Conservation (phyloP, 2,329 filamentous ascomycete genomes). For the Thermoascus crustaceus region DNA sequence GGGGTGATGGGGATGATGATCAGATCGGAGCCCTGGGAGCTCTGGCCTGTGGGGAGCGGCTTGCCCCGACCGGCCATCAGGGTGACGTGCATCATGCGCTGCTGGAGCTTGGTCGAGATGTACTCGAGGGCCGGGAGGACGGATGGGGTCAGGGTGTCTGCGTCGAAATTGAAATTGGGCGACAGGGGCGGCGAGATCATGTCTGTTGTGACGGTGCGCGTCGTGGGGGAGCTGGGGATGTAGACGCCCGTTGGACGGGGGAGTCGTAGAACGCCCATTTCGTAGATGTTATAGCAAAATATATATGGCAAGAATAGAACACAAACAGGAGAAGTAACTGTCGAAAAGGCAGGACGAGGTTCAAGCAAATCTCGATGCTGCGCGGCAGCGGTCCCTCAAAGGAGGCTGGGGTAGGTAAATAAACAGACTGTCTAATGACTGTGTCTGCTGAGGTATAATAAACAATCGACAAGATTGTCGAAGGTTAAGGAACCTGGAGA, state of each 20-base stretch:
- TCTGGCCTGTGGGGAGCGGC: constrained; percentile 30
- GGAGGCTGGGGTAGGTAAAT: too few relatives aligned
- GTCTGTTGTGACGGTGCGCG: constrained; percentile 27
- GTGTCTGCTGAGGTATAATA: too few relatives aligned
- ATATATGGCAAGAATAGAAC: neutral
- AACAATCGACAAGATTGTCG: too few relatives aligned
- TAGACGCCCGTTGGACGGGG: constrained; percentile 29
- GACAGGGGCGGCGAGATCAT: constrained; percentile 37
- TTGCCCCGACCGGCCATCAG: constrained; percentile 33
- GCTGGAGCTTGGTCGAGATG: constrained; percentile 33
- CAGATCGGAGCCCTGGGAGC: constrained; percentile 29
- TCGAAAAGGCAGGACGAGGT: neutral
- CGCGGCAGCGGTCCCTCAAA: too few relatives aligned
- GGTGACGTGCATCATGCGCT: constrained; percentile 32
- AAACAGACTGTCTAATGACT: too few relatives aligned
- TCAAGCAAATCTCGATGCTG: too few relatives aligned
- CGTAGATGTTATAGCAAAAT: constrained; percentile 3
- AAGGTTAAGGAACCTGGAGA: too few relatives aligned
- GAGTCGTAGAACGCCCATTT: constrained; percentile 29
- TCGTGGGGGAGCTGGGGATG: constrained; percentile 25
- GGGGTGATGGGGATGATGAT: constrained; percentile 30
- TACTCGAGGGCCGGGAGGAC: constrained; percentile 34
- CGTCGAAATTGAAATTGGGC: constrained; percentile 29
- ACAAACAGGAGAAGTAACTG: neutral
- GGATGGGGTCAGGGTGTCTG: constrained; percentile 28